Percentiles rank a stretch among this genome's conserved stretches.
Evolutionary conservation across 768 basidiomycete genomes (phyloP).

Genomic region (Mycena rosella): DNA sequence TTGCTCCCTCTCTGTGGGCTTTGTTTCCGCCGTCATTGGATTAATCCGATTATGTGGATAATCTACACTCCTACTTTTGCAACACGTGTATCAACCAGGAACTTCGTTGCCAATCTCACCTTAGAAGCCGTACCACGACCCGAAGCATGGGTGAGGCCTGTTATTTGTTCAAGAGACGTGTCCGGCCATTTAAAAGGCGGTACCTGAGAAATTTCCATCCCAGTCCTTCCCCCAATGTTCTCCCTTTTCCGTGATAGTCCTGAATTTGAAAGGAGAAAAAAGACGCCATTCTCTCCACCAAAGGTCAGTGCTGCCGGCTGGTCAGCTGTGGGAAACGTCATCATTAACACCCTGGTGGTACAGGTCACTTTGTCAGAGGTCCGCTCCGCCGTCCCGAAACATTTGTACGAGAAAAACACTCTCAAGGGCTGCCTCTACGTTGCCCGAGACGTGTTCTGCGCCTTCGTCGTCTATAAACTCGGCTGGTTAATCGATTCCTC

Average conservation of each 20-base stretch:
- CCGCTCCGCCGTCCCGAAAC: constrained; percentile 61
- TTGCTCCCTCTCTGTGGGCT: no score
- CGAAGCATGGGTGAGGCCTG: constrained; percentile 32
- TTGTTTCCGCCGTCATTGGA: no score
- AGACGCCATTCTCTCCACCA: constrained; percentile 56
- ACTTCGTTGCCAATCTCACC: constrained; percentile 33
- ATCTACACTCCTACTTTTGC: background rate
- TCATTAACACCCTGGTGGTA: background rate
- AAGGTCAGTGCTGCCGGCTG: constrained; percentile 43
- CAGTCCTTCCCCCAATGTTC: constrained; percentile 11
- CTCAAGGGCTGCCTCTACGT: constrained; percentile 59
- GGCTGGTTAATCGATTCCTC: constrained; percentile 51
- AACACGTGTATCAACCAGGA: constrained; percentile 15
- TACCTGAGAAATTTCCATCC: background rate
- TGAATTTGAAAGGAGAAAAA: constrained; percentile 62
- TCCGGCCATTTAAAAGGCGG: constrained; percentile 25
- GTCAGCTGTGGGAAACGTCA: background rate
- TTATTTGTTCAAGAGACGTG: constrained; percentile 22
- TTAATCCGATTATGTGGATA: background rate
- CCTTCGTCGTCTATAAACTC: constrained; percentile 53
- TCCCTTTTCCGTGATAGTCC: constrained; percentile 58
- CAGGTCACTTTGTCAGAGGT: constrained; percentile 45
- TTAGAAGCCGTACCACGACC: constrained; percentile 31
- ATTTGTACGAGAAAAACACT: constrained; percentile 61
- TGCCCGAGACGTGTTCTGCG: constrained; percentile 55